These are phyloP conservation scores for Pseudocercospora vitis DNA, from an alignment of 2,329 filamentous ascomycete genomes.

Conservation along the genomic window DNA sequence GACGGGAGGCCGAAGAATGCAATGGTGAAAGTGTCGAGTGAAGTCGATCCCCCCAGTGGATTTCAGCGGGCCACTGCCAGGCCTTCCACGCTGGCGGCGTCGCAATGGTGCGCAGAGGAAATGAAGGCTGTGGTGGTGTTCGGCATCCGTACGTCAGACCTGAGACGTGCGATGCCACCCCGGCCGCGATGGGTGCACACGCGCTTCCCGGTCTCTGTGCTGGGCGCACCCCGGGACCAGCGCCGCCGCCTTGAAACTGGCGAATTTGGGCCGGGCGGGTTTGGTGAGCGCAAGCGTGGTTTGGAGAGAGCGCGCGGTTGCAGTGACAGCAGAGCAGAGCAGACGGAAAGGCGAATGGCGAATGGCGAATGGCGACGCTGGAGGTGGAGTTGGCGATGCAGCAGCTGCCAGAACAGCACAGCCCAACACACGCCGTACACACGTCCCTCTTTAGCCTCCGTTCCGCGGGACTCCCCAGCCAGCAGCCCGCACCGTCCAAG, in stretches of 20 bases:
- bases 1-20: constrained; percentile 18
- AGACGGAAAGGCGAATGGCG: too few species aligned
- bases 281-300: neutral
- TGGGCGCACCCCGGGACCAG: constrained; percentile 3
- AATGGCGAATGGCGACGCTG: neutral
- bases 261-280: constrained; percentile 6
- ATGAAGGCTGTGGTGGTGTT: constrained; percentile 20
- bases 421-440: too few species aligned
- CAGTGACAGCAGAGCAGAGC: neutral
- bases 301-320: neutral
- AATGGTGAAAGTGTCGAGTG: constrained; percentile 24
- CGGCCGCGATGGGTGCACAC: neutral
- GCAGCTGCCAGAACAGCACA: too few species aligned
- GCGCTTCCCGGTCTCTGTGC: neutral
- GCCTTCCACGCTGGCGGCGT: constrained; percentile 13
- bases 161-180: constrained; percentile 1
- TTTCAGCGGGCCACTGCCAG: constrained; percentile 8
- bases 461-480: constrained; percentile 3
- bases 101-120: constrained; percentile 8
- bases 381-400: constrained; percentile 3
- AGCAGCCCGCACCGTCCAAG: too few species aligned
- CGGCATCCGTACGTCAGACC: constrained; percentile 16
- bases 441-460: too few species aligned
- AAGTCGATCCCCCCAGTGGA: constrained; percentile 11
- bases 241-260: constrained; percentile 5